A percentile compares a stretch with the other conserved stretches of the same genome.
Evolutionary conservation across 805 yeast species (phyloP).

Genomic region (Spathaspora boniae): DNA sequence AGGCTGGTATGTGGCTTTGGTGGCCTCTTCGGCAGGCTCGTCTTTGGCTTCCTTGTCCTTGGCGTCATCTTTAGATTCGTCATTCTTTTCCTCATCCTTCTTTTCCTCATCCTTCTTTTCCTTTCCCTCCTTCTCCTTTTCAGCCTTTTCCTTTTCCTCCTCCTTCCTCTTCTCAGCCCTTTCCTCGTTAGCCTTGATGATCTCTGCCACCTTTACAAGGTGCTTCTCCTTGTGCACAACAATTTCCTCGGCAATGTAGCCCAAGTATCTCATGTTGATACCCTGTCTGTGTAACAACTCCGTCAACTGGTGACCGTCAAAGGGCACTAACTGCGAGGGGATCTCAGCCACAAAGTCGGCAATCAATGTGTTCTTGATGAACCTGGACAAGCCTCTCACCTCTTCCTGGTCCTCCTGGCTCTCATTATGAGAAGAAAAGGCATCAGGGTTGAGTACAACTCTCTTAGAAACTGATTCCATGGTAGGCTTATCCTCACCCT

Average conservation of each 20-base stretch:
- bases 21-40: conserved; percentile 20
- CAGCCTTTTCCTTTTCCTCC: conserved; percentile 22
- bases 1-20: conserved; percentile 42
- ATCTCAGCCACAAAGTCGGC: conserved; percentile 61
- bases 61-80: conserved; percentile 17
- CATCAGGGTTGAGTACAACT: conserved; percentile 77
- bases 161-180: conserved; percentile 22
- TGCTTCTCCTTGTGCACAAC: conserved; percentile 17
- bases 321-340: conserved; percentile 57
- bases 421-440: conserved; percentile 44
- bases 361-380: conserved; percentile 55
- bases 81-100: conserved; percentile 30
- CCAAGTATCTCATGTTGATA: conserved; percentile 86
- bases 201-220: conserved; percentile 15
- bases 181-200: conserved; percentile 24
- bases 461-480: conserved; percentile 50
- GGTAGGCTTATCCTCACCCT: conserved; percentile 41
- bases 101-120: conserved; percentile 16
- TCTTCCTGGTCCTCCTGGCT: conserved; percentile 53
- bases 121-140: conserved; percentile 14
- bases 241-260: conserved; percentile 47
- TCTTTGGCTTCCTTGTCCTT: conserved; percentile 29
- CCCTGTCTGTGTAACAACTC: conserved; percentile 72
- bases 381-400: conserved; percentile 68
- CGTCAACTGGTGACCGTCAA: conserved; percentile 77